A percentile compares a stretch with the other conserved stretches of the same genome.
These are phyloP conservation scores for Schizopora paradoxa DNA, from an alignment of 1,284 basidiomycete genomes.

Conservation along the genomic window DNA sequence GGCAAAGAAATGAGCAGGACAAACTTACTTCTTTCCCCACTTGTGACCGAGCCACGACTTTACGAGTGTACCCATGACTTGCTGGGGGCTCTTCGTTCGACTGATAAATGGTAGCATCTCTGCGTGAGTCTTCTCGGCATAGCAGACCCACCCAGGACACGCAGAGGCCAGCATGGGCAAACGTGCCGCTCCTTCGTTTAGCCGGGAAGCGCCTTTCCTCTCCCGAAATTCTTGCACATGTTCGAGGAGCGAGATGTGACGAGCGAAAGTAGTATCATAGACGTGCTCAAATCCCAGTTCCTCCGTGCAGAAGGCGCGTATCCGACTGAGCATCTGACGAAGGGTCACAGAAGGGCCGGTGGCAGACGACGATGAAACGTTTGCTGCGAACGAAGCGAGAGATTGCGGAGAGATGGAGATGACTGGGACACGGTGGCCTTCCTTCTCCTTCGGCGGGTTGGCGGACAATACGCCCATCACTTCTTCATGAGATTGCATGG, in stretches of 20 bases:
- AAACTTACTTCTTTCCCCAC: slow-evolving; percentile 61
- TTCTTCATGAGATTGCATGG: slow-evolving; percentile 93
- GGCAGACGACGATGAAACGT: slow-evolving; percentile 45
- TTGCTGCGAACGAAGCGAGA: slow-evolving; percentile 84
- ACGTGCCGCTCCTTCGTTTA: slow-evolving; percentile 24
- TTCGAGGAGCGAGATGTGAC: slow-evolving; percentile 82
- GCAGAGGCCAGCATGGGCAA: slow-evolving; percentile 93
- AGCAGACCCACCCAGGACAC: slow-evolving; percentile 99
- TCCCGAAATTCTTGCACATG: slow-evolving; percentile 81
- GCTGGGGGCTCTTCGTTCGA: slow-evolving; percentile 87
- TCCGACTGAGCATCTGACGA: slow-evolving; percentile 59
- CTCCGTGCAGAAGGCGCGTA: slow-evolving; percentile 57
- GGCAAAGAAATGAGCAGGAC: slow-evolving; percentile 7
- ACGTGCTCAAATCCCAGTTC: slow-evolving; percentile 70
- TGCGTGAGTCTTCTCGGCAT: slow-evolving; percentile 95
- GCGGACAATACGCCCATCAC: slow-evolving; percentile 71
- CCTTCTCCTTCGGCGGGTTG: slow-evolving; percentile 41
- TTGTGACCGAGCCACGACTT: slow-evolving; percentile 75
- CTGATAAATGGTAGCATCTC: slow-evolving; percentile 92
- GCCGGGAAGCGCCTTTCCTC: slow-evolving; percentile 39
- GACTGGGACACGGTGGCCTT: slow-evolving; percentile 56
- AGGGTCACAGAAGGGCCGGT: slow-evolving; percentile 50
- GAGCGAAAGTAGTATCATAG: slow-evolving; percentile 92
- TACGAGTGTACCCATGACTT: slow-evolving; percentile 89
- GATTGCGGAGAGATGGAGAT: slow-evolving; percentile 90